Conservation (phyloP, 192 early-diverging fungal species). For the Umbelopsis isabellina region DNA sequence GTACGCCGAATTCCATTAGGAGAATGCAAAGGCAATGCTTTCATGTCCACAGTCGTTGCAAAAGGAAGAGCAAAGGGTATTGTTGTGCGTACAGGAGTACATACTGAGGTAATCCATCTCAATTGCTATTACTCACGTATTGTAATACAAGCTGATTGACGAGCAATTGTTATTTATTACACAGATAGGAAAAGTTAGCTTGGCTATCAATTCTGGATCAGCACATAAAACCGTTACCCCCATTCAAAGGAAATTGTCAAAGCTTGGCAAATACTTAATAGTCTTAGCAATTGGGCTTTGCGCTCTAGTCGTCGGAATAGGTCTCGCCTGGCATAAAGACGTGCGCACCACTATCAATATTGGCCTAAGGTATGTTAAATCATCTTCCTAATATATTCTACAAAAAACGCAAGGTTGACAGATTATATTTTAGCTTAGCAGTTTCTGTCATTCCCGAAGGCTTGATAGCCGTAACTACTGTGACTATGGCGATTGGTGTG, state of each 20-base stretch:
- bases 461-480: conserved; percentile 95
- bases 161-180: too few relatives aligned
- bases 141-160: too few relatives aligned
- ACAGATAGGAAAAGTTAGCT: conserved; percentile 91
- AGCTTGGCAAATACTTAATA: conserved; percentile 86
- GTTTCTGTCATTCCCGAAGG: conserved; percentile 98
- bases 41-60: conserved; percentile 94
- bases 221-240: conserved; percentile 60
- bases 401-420: too few relatives aligned
- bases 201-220: conserved; percentile 72
- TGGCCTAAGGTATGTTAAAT: conserved; percentile 75
- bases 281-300: conserved; percentile 80
- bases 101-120: conserved; percentile 63
- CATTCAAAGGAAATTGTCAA: conserved; percentile 75
- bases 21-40: conserved; percentile 95
- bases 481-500: conserved; percentile 98
- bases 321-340: conserved; percentile 68
- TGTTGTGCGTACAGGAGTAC: conserved; percentile 85
- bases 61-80: conserved; percentile 91
- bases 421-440: conserved; percentile 56
- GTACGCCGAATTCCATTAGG: conserved; percentile 45
- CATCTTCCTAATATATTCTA: not conserved
- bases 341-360: conserved; percentile 76
- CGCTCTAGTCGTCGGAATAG: conserved; percentile 83
- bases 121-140: not conserved